Evolutionary conservation across 2,329 filamentous ascomycete genomes (phyloP).

Genomic region (Sphaerulina vaccinii): DNA sequence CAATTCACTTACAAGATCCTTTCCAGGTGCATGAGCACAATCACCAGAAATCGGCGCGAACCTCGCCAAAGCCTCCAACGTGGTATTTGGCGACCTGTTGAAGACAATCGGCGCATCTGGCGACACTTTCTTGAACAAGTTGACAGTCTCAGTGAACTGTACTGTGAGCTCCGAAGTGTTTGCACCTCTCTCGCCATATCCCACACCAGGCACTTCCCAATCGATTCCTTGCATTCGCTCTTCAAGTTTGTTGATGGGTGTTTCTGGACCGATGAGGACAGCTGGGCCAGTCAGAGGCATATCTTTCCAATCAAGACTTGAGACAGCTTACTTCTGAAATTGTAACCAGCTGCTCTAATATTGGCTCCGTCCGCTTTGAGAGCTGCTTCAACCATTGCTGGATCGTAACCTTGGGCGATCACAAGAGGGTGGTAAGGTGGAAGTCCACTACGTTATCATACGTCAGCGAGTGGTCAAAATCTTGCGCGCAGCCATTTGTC

Average conservation of each 20-base stretch:
- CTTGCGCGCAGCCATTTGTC: too few species aligned
- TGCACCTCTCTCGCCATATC: neutral
- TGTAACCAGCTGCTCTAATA: constrained; percentile 3
- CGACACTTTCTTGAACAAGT: constrained; percentile 2
- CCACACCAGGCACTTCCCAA: constrained; percentile 5
- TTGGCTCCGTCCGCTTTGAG: neutral
- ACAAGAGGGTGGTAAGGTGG: constrained; percentile 1
- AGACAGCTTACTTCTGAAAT: neutral
- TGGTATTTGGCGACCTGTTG: constrained; percentile 2
- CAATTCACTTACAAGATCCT: constrained; percentile 3
- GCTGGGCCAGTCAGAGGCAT: constrained; percentile 2
- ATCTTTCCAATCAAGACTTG: too few species aligned
- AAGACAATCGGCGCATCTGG: neutral
- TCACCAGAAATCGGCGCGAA: constrained; percentile 1
- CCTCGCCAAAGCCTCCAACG: constrained; percentile 1
- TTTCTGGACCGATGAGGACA: too few species aligned
- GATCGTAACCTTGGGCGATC: neutral
- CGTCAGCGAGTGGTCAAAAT: too few species aligned
- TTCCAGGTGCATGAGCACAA: neutral
- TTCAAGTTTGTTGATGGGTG: neutral
- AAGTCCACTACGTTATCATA: neutral
- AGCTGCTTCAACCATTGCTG: neutral
- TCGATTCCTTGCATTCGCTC: neutral
- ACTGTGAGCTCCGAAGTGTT: neutral
- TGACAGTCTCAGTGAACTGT: neutral